phyloP scores from a whole-genome alignment of 768 basidiomycete species.

The Trametes elegans region DNA sequence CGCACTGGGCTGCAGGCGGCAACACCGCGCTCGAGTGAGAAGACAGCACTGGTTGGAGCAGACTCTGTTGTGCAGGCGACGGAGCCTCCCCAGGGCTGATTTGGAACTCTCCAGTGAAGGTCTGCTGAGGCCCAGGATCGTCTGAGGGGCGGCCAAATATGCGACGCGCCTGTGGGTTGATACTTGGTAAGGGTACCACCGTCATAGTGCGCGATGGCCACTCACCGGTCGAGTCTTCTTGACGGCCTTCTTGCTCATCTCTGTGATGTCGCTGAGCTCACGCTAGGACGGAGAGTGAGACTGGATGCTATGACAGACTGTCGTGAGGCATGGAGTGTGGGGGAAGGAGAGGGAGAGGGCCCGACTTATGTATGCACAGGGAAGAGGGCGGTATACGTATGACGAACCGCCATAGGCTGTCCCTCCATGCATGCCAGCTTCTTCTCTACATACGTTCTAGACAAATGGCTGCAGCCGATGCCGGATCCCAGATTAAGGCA shows the following conservation, averaged over 20 bases:
- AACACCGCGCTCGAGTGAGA: background rate
- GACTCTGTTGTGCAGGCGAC: background rate
- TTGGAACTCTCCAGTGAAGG: constrained; percentile 8
- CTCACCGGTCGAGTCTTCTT: constrained; percentile 14
- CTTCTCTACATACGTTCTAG: constrained; percentile 7
- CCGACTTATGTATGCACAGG: constrained; percentile 2
- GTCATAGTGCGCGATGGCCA: background rate
- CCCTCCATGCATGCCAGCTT: background rate
- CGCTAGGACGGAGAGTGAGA: background rate
- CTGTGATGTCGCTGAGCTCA: background rate
- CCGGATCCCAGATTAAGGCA: constrained; percentile 7
- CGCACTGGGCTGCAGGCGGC: background rate
- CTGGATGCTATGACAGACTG: background rate
- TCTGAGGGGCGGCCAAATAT: constrained; percentile 11
- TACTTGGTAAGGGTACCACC: background rate
- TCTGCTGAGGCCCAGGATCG: constrained; percentile 11
- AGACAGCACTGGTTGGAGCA: background rate
- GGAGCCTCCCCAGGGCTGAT: background rate
- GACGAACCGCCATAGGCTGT: constrained; percentile 11
- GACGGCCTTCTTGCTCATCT: constrained; percentile 7
- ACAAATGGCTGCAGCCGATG: background rate
- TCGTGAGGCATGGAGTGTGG: background rate
- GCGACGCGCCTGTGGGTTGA: constrained; percentile 11
- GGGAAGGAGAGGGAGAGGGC: background rate
- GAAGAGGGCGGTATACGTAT: constrained; percentile 1